Conservation (phyloP, 768 basidiomycete genomes). For the Coprinopsis cinerea region DNA sequence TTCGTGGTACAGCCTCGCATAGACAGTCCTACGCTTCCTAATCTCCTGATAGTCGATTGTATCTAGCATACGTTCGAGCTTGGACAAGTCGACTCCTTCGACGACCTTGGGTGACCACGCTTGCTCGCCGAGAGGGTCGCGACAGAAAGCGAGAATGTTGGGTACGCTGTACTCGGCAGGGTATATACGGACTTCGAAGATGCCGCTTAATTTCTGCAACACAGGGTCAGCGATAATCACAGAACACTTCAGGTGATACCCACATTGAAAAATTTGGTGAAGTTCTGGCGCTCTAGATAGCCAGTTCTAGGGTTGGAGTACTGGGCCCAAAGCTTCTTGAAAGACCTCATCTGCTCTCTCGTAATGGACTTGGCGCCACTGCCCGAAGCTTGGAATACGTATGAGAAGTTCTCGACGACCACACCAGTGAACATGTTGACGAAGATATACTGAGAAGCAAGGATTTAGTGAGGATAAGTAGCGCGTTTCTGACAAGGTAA, state of each 20-base stretch:
- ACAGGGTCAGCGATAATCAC: constrained; percentile 8
- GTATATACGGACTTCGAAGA: constrained; percentile 87
- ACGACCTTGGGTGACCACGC: constrained; percentile 30
- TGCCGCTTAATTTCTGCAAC: constrained; percentile 69
- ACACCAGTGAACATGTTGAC: constrained; percentile 95
- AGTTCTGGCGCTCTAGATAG: constrained; percentile 60
- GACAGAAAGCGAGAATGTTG: constrained; percentile 52
- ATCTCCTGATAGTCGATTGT: constrained; percentile 62
- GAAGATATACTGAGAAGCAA: constrained; percentile 73
- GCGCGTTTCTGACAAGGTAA: constrained; percentile 2
- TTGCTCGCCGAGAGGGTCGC: constrained; percentile 28
- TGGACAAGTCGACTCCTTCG: constrained; percentile 56
- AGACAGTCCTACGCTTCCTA: constrained; percentile 61
- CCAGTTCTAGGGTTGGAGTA: constrained; percentile 77
- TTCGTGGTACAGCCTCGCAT: constrained; percentile 81
- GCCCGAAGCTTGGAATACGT: constrained; percentile 84
- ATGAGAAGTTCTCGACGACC: constrained; percentile 93
- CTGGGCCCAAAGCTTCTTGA: constrained; percentile 92
- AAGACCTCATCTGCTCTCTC: constrained; percentile 86
- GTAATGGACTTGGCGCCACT: constrained; percentile 78
- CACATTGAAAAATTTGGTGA: constrained; percentile 80
- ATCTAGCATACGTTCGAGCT: constrained; percentile 52
- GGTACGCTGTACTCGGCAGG: constrained; percentile 59
- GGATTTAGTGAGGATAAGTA: not conserved
- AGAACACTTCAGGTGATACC: constrained; percentile 22